These are phyloP conservation scores for Hypoxylon trugodes DNA, from an alignment of 495 filamentous ascomycete genomes.

Conservation along the genomic window DNA sequence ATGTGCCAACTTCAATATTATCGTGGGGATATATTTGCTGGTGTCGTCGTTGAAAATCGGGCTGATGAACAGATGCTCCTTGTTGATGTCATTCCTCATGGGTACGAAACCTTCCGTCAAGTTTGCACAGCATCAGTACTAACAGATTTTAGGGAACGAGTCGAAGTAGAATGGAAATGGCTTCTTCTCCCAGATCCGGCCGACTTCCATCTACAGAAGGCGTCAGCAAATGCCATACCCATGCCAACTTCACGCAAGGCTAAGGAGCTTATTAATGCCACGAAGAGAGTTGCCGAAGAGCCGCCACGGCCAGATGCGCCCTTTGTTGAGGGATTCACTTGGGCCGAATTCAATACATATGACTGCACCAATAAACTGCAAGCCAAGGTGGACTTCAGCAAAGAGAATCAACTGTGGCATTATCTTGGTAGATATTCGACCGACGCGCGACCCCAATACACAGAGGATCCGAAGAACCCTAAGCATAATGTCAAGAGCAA, in stretches of 20 bases:
- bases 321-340: constrained; percentile 73
- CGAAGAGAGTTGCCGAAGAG: constrained; percentile 64
- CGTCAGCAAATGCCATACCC: constrained; percentile 65
- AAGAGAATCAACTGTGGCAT: constrained; percentile 82
- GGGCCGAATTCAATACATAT: constrained; percentile 82
- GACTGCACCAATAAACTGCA: constrained; percentile 48
- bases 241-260: constrained; percentile 63
- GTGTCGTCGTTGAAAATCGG: constrained; percentile 86
- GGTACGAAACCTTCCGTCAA: constrained; percentile 63
- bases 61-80: constrained; percentile 76
- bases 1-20: constrained; percentile 89
- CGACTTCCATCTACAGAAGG: constrained; percentile 69
- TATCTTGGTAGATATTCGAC: constrained; percentile 89
- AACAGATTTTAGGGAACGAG: constrained; percentile 54
- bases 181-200: constrained; percentile 71
- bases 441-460: constrained; percentile 91
- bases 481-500: constrained; percentile 65
- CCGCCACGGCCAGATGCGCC: constrained; percentile 72
- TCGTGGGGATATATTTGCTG: constrained; percentile 87
- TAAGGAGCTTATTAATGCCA: constrained; percentile 65
- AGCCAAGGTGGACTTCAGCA: constrained; percentile 70
- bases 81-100: constrained; percentile 85
- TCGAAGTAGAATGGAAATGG: constrained; percentile 84
- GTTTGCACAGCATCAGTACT: constrained; percentile 25
- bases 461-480: constrained; percentile 72